Base-by-base conservation (phyloP, 176 grass and related monocot species). In the Ensete glaucum region DNA sequence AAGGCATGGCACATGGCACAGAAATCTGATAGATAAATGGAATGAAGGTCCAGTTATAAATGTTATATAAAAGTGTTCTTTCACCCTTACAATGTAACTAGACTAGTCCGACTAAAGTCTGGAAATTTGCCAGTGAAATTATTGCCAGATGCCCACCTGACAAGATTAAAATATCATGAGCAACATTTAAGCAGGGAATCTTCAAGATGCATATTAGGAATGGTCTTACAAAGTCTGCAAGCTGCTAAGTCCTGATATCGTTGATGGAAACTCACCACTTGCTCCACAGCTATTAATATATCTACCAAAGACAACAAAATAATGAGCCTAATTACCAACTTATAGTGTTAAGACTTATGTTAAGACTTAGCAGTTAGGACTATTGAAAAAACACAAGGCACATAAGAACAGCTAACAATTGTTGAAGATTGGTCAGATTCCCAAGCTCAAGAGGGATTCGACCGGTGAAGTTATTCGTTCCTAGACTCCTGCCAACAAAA, bases 101-200 rank as follows among this genome's bases (percentile, higher is more conserved):
- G 69, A 50, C 21, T 77, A 53, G 87, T 86, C 88, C 78, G 88
- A 57, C 62, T 85, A 85, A 75, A 93, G 21, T 93, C 86, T 52
- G 90, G 88, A 77, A 98, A 76, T 82, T 82, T 8, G 62, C 90
- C 90, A 57, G 84, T 91, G 64, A 98, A 98, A 62, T 88, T 69
- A 19, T 91, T 91, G 78, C 89, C 90, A 7, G 84, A 87, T 26
- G 73, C 88, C 84, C 72, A 85, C 65, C 95, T 98, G 50, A 57
- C 72, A n/a, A 50, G 27, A 77, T 11, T 29, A 49, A 50, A 49
- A 70, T 16, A 80, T 53, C 15, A 69, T 48, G 49, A 12, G 34
- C 60, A 13, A 55, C 60, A 15, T 71, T 21, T 29, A 71, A 22
- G 2, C 11, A 54, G 19, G 10, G 7, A 24, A 27, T 77, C 67